Evolutionary conservation across 78 protist species (phyloP).

Genomic region (Pigoraptor vietnamica): DNA sequence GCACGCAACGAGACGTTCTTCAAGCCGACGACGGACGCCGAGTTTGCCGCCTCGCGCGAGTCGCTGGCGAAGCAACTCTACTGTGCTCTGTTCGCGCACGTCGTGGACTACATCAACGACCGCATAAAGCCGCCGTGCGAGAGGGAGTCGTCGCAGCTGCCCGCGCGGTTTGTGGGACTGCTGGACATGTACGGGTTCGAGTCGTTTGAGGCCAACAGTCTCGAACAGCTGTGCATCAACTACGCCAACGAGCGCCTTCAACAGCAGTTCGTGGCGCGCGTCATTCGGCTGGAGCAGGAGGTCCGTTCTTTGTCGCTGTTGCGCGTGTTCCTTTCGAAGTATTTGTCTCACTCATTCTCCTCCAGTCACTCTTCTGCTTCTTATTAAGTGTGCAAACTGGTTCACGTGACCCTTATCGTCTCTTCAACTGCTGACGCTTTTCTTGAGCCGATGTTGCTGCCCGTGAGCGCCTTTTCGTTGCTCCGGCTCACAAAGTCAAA

Average conservation of each 20-base stretch:
- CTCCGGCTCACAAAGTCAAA: background rate
- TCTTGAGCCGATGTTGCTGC: background rate
- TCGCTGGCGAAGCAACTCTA: background rate
- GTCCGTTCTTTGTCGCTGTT: background rate
- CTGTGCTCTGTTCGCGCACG: background rate
- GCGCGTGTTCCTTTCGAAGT: background rate
- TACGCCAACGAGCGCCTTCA: slow-evolving; percentile 77
- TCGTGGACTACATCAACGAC: background rate
- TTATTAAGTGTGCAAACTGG: too few relatives aligned
- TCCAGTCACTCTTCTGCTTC: too few relatives aligned
- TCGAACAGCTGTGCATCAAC: slow-evolving; percentile 91
- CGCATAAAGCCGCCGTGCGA: background rate
- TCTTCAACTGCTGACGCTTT: too few relatives aligned
- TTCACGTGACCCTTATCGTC: too few relatives aligned
- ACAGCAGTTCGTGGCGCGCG: background rate
- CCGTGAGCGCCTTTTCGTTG: too few relatives aligned
- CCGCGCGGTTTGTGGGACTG: background rate
- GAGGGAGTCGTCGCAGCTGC: background rate
- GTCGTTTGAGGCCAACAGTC: slow-evolving; percentile 60
- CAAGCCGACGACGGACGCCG: background rate
- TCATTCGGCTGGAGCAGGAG: background rate
- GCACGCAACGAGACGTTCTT: background rate
- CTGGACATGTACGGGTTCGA: slow-evolving; percentile 15
- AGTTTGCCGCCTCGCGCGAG: background rate
- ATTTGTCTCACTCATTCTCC: background rate